phyloP scores from a whole-genome alignment of 2,329 filamentous ascomycete genomes.

The Hirsutella minnesotensis region DNA sequence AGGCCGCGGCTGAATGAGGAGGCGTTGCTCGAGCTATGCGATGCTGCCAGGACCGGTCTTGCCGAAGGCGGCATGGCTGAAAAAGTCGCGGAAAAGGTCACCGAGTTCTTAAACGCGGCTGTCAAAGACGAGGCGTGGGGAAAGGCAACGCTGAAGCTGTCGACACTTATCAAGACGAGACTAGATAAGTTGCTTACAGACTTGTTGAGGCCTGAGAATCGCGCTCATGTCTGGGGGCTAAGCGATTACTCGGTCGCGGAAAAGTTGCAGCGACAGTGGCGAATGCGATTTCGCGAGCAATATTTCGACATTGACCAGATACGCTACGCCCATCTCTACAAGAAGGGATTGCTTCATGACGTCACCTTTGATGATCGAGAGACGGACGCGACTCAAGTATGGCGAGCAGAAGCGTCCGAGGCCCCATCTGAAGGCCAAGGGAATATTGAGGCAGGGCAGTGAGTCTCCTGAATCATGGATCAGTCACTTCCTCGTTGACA shows the following conservation, averaged over 20 bases:
- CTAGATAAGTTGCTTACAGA: constrained; percentile 35
- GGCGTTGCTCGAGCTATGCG: constrained; percentile 26
- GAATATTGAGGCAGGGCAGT: constrained; percentile 36
- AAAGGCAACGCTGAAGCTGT: constrained; percentile 22
- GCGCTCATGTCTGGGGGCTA: constrained; percentile 16
- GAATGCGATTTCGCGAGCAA: constrained; percentile 28
- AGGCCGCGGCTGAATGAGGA: constrained; percentile 1
- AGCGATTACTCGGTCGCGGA: constrained; percentile 22
- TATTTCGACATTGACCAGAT: constrained; percentile 34
- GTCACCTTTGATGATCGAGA: constrained; percentile 24
- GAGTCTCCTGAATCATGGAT: constrained; percentile 11
- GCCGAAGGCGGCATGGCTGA: constrained; percentile 18
- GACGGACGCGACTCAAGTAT: constrained; percentile 18
- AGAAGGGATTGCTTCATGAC: constrained; percentile 26
- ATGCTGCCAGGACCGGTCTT: constrained; percentile 26
- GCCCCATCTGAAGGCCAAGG: constrained; percentile 27
- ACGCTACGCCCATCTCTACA: constrained; percentile 23
- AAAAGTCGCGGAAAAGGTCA: constrained; percentile 21
- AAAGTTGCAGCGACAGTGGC: constrained; percentile 29
- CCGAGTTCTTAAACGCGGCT: constrained; percentile 25
- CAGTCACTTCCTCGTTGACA: constrained; percentile 7
- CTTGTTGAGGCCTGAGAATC: constrained; percentile 19
- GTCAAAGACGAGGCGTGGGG: constrained; percentile 24
- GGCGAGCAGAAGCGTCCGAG: constrained; percentile 22
- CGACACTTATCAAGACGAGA: constrained; percentile 23